Evolutionary conservation across 2,329 filamentous ascomycete species (phyloP).

Genomic region (Aspergillus amoenus): DNA sequence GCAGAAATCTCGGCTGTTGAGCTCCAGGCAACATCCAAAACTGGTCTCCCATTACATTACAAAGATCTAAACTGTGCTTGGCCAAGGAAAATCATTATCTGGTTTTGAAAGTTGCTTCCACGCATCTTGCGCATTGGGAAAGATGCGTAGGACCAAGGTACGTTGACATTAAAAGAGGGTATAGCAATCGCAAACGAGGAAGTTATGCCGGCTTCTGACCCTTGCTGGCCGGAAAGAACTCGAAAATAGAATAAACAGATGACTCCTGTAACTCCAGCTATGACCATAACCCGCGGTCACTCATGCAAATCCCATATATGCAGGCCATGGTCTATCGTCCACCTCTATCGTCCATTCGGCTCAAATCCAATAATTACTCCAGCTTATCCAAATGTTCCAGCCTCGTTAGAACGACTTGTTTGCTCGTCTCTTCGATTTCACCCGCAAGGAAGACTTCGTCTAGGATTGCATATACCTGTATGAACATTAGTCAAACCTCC

Average conservation of each 20-base stretch:
- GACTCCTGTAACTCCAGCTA: slow-evolving; percentile 21
- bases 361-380: slow-evolving; percentile 58
- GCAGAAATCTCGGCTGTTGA: slow-evolving; percentile 34
- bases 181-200: slow-evolving; percentile 1
- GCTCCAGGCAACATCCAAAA: slow-evolving; percentile 10
- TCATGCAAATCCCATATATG: slow-evolving; percentile 18
- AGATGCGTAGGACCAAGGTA: background rate
- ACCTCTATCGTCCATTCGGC: background rate
- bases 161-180: slow-evolving; percentile 1
- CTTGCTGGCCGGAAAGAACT: background rate
- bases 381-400: slow-evolving; percentile 95
- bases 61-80: background rate
- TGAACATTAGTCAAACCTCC: slow-evolving; percentile 9
- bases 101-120: background rate
- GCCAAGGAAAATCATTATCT: background rate
- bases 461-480: slow-evolving; percentile 88
- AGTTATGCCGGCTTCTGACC: background rate
- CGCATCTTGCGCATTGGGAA: background rate
- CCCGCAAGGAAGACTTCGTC: slow-evolving; percentile 97
- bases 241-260: slow-evolving; percentile 7
- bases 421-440: slow-evolving; percentile 98
- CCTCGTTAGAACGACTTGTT: slow-evolving; percentile 92
- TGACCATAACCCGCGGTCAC: slow-evolving; percentile 19
- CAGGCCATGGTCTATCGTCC: background rate
- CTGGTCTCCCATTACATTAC: background rate